These are phyloP conservation scores for Naganishia albida DNA, from an alignment of 1,284 basidiomycete species.

Conservation along the genomic window DNA sequence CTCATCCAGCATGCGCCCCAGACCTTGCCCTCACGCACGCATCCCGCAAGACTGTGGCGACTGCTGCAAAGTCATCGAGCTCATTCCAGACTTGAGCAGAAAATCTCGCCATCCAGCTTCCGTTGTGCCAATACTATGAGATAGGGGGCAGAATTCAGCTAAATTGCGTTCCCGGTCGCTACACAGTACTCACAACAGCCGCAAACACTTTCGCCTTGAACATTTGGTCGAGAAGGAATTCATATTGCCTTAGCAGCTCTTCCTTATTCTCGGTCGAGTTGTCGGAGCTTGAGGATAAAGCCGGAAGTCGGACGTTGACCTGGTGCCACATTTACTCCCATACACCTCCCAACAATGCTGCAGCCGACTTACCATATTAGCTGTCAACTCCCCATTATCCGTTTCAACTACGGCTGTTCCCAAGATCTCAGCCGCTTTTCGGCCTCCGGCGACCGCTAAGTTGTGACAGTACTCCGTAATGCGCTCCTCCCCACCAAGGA, in stretches of 20 bases:
- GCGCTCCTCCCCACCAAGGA: slow-evolving; percentile 77
- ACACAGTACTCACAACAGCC: slow-evolving; percentile 39
- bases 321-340: not conserved
- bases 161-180: not conserved
- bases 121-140: slow-evolving; percentile 58
- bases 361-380: slow-evolving; percentile 61
- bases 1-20: too few relatives aligned
- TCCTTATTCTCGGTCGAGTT: slow-evolving; percentile 18
- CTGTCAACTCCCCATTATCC: slow-evolving; percentile 64
- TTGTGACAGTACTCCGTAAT: slow-evolving; percentile 75
- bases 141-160: slow-evolving; percentile 43
- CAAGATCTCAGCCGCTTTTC: slow-evolving; percentile 64
- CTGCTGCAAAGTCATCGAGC: slow-evolving; percentile 56
- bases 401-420: slow-evolving; percentile 66
- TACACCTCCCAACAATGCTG: slow-evolving; percentile 54
- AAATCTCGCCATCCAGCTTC: slow-evolving; percentile 69
- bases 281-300: slow-evolving; percentile 37
- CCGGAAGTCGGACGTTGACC: slow-evolving; percentile 52
- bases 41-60: slow-evolving; percentile 42
- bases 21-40: slow-evolving; percentile 24
- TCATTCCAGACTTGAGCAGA: slow-evolving; percentile 74
- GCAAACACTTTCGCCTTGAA: slow-evolving; percentile 43
- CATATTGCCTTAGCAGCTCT: slow-evolving; percentile 37
- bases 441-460: slow-evolving; percentile 72
- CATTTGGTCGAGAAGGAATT: slow-evolving; percentile 42